Evolutionary conservation across 768 basidiomycete species (phyloP).

Genomic region (Podaxis sp.): DNA sequence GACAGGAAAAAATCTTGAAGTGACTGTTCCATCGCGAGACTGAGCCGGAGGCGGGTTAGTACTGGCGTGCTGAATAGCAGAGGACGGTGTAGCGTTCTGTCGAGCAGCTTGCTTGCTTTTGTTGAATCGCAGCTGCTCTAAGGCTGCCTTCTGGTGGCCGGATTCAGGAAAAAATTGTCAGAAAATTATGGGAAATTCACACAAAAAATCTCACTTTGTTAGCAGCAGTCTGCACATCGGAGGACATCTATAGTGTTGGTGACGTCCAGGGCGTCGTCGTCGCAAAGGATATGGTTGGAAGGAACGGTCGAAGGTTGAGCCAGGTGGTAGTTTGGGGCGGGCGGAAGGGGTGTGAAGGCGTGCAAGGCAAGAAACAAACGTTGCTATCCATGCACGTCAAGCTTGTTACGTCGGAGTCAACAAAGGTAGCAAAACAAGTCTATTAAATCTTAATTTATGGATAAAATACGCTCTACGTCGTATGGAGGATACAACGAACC

Average conservation of each 20-base stretch:
- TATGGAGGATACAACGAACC: not conserved
- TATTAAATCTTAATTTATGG: not conserved
- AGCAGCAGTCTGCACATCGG: constrained; percentile 39
- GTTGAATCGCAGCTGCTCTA: constrained; percentile 47
- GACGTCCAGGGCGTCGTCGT: constrained; percentile 10
- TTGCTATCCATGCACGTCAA: constrained; percentile 18
- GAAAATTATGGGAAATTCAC: constrained; percentile 10
- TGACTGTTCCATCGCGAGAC: constrained; percentile 72
- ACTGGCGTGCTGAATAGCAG: constrained; percentile 21
- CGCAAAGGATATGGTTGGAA: constrained; percentile 19
- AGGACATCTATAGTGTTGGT: constrained; percentile 41
- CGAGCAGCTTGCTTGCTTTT: constrained; percentile 33
- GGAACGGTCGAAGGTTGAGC: constrained; percentile 15
- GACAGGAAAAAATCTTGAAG: constrained; percentile 58
- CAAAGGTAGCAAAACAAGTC: constrained; percentile 32
- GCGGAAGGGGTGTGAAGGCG: constrained; percentile 12
- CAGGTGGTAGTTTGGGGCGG: constrained; percentile 30
- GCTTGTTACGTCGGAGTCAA: constrained; percentile 52
- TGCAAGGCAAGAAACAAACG: constrained; percentile 9
- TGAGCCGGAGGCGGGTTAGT: constrained; percentile 52
- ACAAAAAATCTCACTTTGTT: constrained; percentile 46
- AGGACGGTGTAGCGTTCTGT: constrained; percentile 23
- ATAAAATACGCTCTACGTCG: not conserved
- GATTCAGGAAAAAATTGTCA: constrained; percentile 19
- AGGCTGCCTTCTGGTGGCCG: constrained; percentile 36